Percentiles rank a stretch among this genome's conserved stretches.
Evolutionary conservation across 257 asterid genomes (phyloP).

Genomic region (Coffea canephora): DNA sequence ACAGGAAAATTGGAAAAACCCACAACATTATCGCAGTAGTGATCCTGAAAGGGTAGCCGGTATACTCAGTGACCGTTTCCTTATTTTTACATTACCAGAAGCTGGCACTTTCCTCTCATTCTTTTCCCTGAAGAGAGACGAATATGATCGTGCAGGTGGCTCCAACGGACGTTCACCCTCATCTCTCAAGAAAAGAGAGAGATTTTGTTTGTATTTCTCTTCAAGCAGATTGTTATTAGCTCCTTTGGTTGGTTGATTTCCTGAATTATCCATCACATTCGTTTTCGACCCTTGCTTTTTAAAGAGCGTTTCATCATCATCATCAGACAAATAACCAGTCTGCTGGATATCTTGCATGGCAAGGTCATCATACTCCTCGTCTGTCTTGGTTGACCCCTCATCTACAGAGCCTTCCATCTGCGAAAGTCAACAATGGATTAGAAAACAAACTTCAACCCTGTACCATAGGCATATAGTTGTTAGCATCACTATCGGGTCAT

Average conservation of each 20-base stretch:
- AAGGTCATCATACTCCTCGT: slow-evolving; percentile 90
- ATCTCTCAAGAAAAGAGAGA: slow-evolving; percentile 34
- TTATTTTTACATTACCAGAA: slow-evolving; percentile 24
- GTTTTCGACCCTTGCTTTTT: slow-evolving; percentile 22
- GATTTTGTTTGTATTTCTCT: slow-evolving; percentile 40
- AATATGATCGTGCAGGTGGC: slow-evolving; percentile 22
- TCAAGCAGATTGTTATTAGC: slow-evolving; percentile 16
- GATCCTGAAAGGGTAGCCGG: slow-evolving; percentile 19
- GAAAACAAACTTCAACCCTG: background rate
- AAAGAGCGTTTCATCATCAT: slow-evolving; percentile 43
- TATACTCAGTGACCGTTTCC: slow-evolving; percentile 38
- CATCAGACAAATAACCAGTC: slow-evolving; percentile 46
- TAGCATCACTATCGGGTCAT: background rate
- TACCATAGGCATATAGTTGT: background rate
- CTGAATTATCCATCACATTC: slow-evolving; percentile 6
- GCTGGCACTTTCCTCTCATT: slow-evolving; percentile 32
- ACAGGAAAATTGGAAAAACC: background rate
- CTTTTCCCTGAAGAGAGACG: slow-evolving; percentile 31
- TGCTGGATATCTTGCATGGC: slow-evolving; percentile 62
- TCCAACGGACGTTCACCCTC: slow-evolving; percentile 41
- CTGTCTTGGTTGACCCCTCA: slow-evolving; percentile 75
- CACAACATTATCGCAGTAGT: slow-evolving; percentile 1
- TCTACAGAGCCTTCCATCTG: slow-evolving; percentile 95
- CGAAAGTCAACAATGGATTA: background rate
- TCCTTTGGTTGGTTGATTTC: slow-evolving; percentile 20